Conservation (phyloP, 257 asterid genomes). For the Misopates orontium region DNA sequence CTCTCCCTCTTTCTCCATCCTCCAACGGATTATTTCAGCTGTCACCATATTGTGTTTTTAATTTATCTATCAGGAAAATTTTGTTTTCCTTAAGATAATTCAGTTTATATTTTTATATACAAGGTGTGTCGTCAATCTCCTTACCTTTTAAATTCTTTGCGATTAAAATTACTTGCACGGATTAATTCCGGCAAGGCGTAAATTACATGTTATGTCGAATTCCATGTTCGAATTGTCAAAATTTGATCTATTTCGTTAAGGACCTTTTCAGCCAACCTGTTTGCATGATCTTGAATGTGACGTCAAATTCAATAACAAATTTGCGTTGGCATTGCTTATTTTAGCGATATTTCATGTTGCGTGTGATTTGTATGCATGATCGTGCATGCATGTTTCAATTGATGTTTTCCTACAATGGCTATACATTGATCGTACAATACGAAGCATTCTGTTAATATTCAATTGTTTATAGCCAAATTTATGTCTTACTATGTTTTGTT, state of each 20-base stretch:
- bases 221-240: no score
- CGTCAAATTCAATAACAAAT: neutral
- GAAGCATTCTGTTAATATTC: no score
- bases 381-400: neutral
- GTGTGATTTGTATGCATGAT: neutral
- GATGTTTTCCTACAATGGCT: neutral
- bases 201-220: no score
- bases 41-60: neutral
- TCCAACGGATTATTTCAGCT: constrained; percentile 7
- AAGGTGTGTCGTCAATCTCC: constrained; percentile 22
- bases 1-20: constrained; percentile 7
- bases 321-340: neutral
- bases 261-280: no score
- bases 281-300: no score
- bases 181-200: neutral
- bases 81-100: constrained; percentile 27
- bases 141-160: neutral
- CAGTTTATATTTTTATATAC: constrained; percentile 5
- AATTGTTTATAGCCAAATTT: neutral
- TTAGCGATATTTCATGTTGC: neutral
- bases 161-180: no score
- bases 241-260: no score
- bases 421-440: neutral
- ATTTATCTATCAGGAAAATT: constrained; percentile 1
- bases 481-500: neutral